Conservation (phyloP, 2,329 filamentous ascomycete genomes). For the Huntiella decipiens region DNA sequence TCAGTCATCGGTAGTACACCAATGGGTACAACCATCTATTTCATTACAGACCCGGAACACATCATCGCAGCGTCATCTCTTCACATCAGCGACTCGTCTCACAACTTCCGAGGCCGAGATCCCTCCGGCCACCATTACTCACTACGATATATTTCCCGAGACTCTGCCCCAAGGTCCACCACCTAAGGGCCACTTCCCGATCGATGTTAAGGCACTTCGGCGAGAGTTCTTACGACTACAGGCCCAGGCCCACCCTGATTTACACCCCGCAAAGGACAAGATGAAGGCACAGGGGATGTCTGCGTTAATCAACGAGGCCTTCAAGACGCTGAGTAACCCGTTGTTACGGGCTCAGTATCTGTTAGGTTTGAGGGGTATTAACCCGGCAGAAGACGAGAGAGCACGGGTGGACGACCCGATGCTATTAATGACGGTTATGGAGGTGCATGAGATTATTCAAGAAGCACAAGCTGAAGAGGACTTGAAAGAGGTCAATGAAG, state of each 20-base stretch:
- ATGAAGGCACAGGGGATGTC: slow-evolving; percentile 55
- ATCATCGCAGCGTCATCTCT: neutral
- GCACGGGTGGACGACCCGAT: slow-evolving; percentile 47
- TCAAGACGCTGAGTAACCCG: slow-evolving; percentile 64
- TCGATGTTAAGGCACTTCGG: slow-evolving; percentile 52
- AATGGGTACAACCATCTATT: neutral
- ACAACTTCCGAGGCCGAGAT: neutral
- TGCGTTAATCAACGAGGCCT: slow-evolving; percentile 75
- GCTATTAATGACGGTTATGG: slow-evolving; percentile 61
- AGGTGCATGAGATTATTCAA: slow-evolving; percentile 59
- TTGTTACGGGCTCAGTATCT: slow-evolving; percentile 78
- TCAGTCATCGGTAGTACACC: slow-evolving; percentile 10
- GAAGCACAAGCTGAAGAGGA: slow-evolving; percentile 49
- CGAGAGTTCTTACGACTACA: slow-evolving; percentile 78
- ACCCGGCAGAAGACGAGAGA: slow-evolving; percentile 62
- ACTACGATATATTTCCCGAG: slow-evolving; percentile 77
- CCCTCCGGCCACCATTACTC: slow-evolving; percentile 24
- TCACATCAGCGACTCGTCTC: neutral
- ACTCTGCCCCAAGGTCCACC: slow-evolving; percentile 64
- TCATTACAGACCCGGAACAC: neutral
- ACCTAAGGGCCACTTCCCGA: slow-evolving; percentile 53
- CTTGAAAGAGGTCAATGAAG: slow-evolving; percentile 34
- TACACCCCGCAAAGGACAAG: slow-evolving; percentile 33
- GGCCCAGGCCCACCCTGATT: slow-evolving; percentile 55
- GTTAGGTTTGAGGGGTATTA: slow-evolving; percentile 52